phyloP scores from a whole-genome alignment of 192 early-diverging fungal genomes.

The Tieghemiomyces parasiticus region DNA sequence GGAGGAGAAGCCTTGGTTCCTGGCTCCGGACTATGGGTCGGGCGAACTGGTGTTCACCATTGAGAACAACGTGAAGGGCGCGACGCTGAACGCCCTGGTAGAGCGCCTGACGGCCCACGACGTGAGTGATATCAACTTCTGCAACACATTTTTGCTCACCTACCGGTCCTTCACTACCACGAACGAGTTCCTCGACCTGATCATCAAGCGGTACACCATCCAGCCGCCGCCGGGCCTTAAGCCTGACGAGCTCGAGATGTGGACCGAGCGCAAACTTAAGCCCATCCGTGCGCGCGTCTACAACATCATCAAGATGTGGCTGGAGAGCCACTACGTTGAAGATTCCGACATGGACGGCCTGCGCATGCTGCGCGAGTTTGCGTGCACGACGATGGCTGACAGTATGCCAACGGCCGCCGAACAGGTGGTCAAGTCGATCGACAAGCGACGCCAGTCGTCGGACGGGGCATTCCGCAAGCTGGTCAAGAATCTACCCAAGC shows the following conservation, averaged over 20 bases:
- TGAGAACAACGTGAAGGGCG: slow-evolving; percentile 83
- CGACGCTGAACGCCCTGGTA: slow-evolving; percentile 68
- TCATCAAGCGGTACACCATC: slow-evolving; percentile 68
- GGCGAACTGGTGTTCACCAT: slow-evolving; percentile 71
- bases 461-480: slow-evolving; percentile 41
- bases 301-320: slow-evolving; percentile 92
- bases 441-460: slow-evolving; percentile 45
- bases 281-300: slow-evolving; percentile 87
- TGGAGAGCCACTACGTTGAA: slow-evolving; percentile 80
- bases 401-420: slow-evolving; percentile 49
- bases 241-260: slow-evolving; percentile 47
- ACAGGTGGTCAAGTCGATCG: slow-evolving; percentile 64
- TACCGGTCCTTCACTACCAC: slow-evolving; percentile 86
- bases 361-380: slow-evolving; percentile 57
- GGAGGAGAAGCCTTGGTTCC: slow-evolving; percentile 54
- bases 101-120: slow-evolving; percentile 88
- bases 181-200: slow-evolving; percentile 51
- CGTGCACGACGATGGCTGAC: slow-evolving; percentile 50
- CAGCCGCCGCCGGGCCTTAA: slow-evolving; percentile 49
- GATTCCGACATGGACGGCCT: slow-evolving; percentile 62
- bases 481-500: slow-evolving; percentile 41
- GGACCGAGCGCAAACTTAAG: slow-evolving; percentile 76
- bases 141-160: slow-evolving; percentile 78
- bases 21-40: slow-evolving; percentile 57
- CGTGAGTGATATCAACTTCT: slow-evolving; percentile 63